Base-by-base conservation (phyloP, 441 rosid genomes). In the Populus hybrid region DNA sequence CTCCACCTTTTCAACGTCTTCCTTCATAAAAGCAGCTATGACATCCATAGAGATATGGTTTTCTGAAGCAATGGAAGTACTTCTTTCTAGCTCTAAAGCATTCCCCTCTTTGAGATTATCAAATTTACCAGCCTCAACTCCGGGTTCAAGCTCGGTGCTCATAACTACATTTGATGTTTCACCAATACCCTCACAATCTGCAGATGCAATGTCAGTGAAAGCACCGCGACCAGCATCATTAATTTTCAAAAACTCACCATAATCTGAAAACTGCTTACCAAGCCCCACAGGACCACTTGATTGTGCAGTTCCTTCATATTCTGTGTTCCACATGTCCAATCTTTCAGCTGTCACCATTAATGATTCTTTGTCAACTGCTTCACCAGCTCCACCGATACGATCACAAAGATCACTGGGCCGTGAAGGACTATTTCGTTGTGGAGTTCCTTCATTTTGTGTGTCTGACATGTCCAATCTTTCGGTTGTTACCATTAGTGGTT, bases 1-100 rank as follows among this genome's bases (percentile, higher is more conserved):
- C 35, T 67, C 78, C 42, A 11, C 2, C 20, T 30, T 38, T 72
- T 32, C 75, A 67, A 35, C 53, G 1, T 42, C 61, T 67, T 32
- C 65, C 11, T 9, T 73, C 34, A n/a, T 38, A 53, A 68, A 67
- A 8, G 26, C 72, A 70, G 63, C 75, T 34, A 23, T 69, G 63
- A 28, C 61, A 23, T 59, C 78, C 21, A 24, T 38, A 50, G 23
- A 57, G 63, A 18, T 20, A 57, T 1, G 63, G 23, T 20, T 57
- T 57, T 78, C 77, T 73, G 53, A 57, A 66, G 61, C 67, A 35
- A 70, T 23, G 23, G 35, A 70, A 75, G 71, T 24, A 59, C 24
- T 23, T 28, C 65, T 40, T 24, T 69, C 77, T 42, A n/a, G 24
- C 68, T 78, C 67, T 8, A 30, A 6, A 42, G 23, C 71, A 65